These are phyloP conservation scores for Saccharomyces hybrid DNA, from an alignment of 1,139 yeast species.

Conservation along the genomic window DNA sequence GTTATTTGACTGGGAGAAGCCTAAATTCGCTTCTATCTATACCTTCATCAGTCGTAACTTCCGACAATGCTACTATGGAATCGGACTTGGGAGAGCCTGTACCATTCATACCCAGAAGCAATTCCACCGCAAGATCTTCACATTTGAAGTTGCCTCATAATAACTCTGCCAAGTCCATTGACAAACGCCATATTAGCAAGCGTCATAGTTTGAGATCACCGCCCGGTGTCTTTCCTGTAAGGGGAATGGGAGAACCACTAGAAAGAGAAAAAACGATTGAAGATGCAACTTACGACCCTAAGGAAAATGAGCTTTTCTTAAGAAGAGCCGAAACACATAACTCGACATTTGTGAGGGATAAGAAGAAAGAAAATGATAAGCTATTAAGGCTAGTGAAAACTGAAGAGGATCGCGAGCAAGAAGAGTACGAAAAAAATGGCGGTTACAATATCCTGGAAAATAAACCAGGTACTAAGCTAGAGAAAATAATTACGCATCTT, in stretches of 20 bases:
- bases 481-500: slow-evolving; percentile 25
- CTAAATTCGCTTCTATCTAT: slow-evolving; percentile 3
- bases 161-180: slow-evolving; percentile 2
- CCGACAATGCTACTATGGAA: neutral
- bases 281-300: slow-evolving; percentile 19
- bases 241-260: slow-evolving; percentile 63
- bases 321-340: neutral
- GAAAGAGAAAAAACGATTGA: slow-evolving; percentile 52
- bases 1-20: neutral
- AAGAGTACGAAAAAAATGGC: slow-evolving; percentile 21
- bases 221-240: slow-evolving; percentile 68
- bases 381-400: slow-evolving; percentile 9
- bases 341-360: neutral
- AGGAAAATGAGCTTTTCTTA: neutral
- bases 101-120: neutral
- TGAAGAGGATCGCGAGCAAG: slow-evolving; percentile 23
- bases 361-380: slow-evolving; percentile 6
- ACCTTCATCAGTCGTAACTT: neutral
- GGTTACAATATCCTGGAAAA: slow-evolving; percentile 32
- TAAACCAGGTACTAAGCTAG: slow-evolving; percentile 32
- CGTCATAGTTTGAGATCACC: slow-evolving; percentile 42
- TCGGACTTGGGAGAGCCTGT: neutral
- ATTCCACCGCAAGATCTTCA: slow-evolving; percentile 1
- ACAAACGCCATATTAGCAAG: slow-evolving; percentile 2
- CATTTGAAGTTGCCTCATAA: neutral